Evolutionary conservation across 1,284 basidiomycete species (phyloP), one percentile per base, ranked within the genome.

Genomic region (Fomitiporia mediterranea): DNA sequence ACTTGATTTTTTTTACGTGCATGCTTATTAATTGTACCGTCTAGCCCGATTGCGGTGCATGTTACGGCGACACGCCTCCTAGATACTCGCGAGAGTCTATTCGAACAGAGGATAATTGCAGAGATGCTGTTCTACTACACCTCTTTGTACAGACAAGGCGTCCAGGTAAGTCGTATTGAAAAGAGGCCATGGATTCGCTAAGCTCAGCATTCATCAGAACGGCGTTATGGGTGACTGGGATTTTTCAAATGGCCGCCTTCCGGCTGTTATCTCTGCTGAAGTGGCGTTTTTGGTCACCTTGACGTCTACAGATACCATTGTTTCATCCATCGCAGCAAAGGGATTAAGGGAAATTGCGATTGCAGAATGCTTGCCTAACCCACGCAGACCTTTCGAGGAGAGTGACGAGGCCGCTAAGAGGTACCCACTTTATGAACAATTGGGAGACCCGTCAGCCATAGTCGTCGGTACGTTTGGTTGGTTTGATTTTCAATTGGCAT

Each of bases 361-460:
- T 53, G 79, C 82, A 2, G 86, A 89, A 65, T 76, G 81, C 23
- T 76, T 82, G 55, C 76, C 79, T 6, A 74, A 75, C 51, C 78
- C 81, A 1, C 81, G 82, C 7, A 40, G 53, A 15, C 19, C 17
- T 6, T 15, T 55, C 15, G 57, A 59, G 28, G 57, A 59, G 27
- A 55, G 46, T n/a, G 57, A 59, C 30, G 53, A 59, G 28, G 49
- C 46, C 25, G 53, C 53, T n/a, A 84, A 84, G 60, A 78, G 88
- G 11, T 81, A 84, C 65, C 80, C 83, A 1, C 78, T 89, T 40
- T 90, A 89, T 61, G 86, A 89, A 53, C 82, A 87, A 62, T 71
- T 91, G 15, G 89, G 89, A 11, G 88, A 89, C 66, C 85, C 86
- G 1, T 80, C 80, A 53, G 74, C 86, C 7, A 69, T 82, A 34